A percentile compares a stretch with the other conserved stretches of the same genome.
These are phyloP conservation scores for Kodamaea sagamina DNA, from an alignment of 805 yeast species.

Conservation along the genomic window DNA sequence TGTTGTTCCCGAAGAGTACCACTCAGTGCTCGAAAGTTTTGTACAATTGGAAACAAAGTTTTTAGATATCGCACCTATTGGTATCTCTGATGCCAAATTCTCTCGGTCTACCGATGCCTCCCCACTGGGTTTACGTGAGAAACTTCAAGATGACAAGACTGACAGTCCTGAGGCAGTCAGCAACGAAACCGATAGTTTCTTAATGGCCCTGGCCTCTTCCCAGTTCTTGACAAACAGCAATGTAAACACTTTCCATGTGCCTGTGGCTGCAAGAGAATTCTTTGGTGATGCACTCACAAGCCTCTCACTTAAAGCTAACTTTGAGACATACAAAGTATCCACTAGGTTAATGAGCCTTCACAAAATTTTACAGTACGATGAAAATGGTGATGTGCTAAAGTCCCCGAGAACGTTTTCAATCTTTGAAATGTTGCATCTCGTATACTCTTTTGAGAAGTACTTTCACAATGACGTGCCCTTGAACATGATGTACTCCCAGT, in stretches of 20 bases:
- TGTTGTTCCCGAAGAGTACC: conserved; percentile 45
- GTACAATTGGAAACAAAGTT: conserved; percentile 34
- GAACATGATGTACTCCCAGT: background rate
- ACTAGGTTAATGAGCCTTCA: conserved; percentile 49
- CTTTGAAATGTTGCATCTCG: conserved; percentile 32
- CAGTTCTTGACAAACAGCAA: conserved; percentile 34
- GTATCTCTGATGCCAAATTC: conserved; percentile 34
- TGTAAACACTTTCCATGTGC: conserved; percentile 40
- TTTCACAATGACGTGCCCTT: background rate
- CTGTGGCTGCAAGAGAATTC: conserved; percentile 34
- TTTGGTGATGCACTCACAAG: conserved; percentile 38
- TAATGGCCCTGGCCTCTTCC: conserved; percentile 38
- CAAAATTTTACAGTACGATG: conserved; percentile 44
- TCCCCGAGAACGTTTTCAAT: conserved; percentile 36
- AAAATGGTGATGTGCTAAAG: conserved; percentile 30
- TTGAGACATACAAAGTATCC: conserved; percentile 38
- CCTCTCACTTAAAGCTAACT: conserved; percentile 44
- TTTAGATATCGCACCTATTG: conserved; percentile 39
- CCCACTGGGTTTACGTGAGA: conserved; percentile 15
- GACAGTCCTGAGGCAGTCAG: too few relatives aligned
- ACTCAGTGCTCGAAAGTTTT: conserved; percentile 19
- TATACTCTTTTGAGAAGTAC: conserved; percentile 7
- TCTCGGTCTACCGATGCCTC: conserved; percentile 25
- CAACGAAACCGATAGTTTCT: conserved; percentile 21
- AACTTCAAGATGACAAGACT: too few relatives aligned